Evolutionary conservation across 768 basidiomycete genomes (phyloP).

Genomic region (Tricholoma furcatifolium): DNA sequence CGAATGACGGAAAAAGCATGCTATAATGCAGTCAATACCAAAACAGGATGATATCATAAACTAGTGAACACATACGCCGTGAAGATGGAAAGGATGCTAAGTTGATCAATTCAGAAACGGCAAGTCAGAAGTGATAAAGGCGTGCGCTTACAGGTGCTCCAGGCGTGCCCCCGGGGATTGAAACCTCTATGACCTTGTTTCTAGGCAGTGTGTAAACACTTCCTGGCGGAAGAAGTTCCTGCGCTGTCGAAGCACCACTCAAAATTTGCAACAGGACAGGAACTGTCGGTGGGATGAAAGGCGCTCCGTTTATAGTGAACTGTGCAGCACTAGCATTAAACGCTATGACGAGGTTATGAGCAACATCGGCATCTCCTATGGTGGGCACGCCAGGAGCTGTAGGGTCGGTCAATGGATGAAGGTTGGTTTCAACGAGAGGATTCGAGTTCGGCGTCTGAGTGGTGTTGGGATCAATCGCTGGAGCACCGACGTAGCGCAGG

Average conservation of each 20-base stretch:
- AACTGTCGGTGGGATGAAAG: too few species aligned
- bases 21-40: too few species aligned
- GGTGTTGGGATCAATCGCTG: slow-evolving; percentile 1
- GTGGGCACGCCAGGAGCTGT: slow-evolving; percentile 8
- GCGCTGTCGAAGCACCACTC: slow-evolving; percentile 46
- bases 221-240: slow-evolving; percentile 44
- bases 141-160: slow-evolving; percentile 32
- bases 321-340: slow-evolving; percentile 4
- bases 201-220: slow-evolving; percentile 45
- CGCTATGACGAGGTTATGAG: slow-evolving; percentile 17
- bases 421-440: slow-evolving; percentile 28
- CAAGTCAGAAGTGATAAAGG: background rate
- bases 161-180: slow-evolving; percentile 32
- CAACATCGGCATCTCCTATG: slow-evolving; percentile 22
- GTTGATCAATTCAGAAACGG: too few species aligned
- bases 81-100: slow-evolving; percentile 28
- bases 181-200: slow-evolving; percentile 42
- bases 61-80: slow-evolving; percentile 25
- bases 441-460: background rate
- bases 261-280: slow-evolving; percentile 62
- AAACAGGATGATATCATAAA: too few species aligned
- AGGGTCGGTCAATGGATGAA: slow-evolving; percentile 10
- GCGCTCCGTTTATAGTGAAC: slow-evolving; percentile 29
- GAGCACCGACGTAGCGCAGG: background rate
- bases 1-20: slow-evolving; percentile 41